Base-by-base conservation (phyloP, 257 asterid genomes). In the Jasminum sambac region DNA sequence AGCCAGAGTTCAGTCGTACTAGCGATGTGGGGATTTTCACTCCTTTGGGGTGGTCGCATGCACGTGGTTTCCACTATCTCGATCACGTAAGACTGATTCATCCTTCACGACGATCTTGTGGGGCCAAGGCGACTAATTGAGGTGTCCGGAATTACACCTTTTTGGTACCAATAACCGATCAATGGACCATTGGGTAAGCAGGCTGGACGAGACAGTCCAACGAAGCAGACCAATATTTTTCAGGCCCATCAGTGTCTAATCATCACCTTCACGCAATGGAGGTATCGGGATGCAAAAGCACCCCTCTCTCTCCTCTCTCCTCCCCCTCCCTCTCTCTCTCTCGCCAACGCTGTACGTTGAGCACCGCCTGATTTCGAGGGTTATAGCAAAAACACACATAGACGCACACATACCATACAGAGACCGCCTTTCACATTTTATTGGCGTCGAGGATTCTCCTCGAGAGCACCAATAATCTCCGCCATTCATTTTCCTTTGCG, bases 351-450 rank as follows among this genome's bases (percentile, higher is more conserved):
- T 60, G 62, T 23, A 19, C n/a, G 34, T 55, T 55, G 62, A 11
- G 62, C 62, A 21, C 62, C 36, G 62, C 34, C 62, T 55, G 62
- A 58, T 64, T 67, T 75, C 57, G 78, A 65, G 77, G 73, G 72
- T 75, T 77, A 69, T 62, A 80, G 84, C 82, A 55, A 36, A 55
- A 37, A 37, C 50, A 36, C 12, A 6, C 79, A 62, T 59, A 67
- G 72, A 71, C 40, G 41, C 82, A 64, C 81, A 59, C 83, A 70
- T 73, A 13, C 84, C 74, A 78, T 75, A 66, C 78, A 64, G 69
- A 42, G 87, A 72, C 72, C 75, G 67, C 77, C 81, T 71, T 79
- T 70, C 76, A 64, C 73, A 78, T 80, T 80, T 75, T 72, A 78
- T 70, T 46, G 48, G 81, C 78, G 83, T 68, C 67, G 81, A 74